These are phyloP conservation scores for Chalciporus sp. DNA, from an alignment of 1,284 basidiomycete species.

Conservation along the genomic window DNA sequence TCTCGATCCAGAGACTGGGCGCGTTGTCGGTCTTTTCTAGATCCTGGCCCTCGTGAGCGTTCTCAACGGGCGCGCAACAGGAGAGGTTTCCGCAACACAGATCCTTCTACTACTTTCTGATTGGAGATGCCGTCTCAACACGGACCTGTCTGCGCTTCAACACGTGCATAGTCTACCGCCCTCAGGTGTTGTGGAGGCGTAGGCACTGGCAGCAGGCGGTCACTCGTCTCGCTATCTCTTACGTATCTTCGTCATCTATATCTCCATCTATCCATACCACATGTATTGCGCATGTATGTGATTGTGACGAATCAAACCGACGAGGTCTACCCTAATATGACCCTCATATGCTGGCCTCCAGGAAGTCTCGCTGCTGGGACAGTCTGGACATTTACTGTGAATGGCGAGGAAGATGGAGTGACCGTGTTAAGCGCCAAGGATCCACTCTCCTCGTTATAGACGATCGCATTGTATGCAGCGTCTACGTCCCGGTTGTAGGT, in stretches of 20 bases:
- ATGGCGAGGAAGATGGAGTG: background rate
- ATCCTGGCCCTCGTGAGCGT: constrained; percentile 12
- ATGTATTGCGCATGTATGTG: background rate
- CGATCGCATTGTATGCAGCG: constrained; percentile 62
- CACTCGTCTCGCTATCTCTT: background rate
- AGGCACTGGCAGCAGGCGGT: background rate
- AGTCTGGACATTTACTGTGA: background rate
- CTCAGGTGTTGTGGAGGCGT: constrained; percentile 13
- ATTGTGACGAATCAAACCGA: constrained; percentile 4
- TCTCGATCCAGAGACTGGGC: constrained; percentile 72
- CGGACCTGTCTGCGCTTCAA: constrained; percentile 44
- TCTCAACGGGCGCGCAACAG: constrained; percentile 34
- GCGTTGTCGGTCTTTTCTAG: constrained; percentile 78
- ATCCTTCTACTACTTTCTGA: constrained; percentile 9
- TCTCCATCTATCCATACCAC: constrained; percentile 16
- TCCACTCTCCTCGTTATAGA: constrained; percentile 60
- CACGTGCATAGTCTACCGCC: constrained; percentile 34
- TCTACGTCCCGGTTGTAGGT: constrained; percentile 64
- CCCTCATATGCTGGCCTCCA: constrained; percentile 32
- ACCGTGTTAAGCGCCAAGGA: constrained; percentile 42
- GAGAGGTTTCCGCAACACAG: background rate
- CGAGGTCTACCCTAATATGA: constrained; percentile 2
- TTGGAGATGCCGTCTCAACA: constrained; percentile 39
- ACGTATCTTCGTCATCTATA: constrained; percentile 1
- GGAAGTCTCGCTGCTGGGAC: constrained; percentile 42